phyloP scores from a whole-genome alignment of 2,329 filamentous ascomycete genomes.

The Nothophaeocryptopus gaeumannii region DNA sequence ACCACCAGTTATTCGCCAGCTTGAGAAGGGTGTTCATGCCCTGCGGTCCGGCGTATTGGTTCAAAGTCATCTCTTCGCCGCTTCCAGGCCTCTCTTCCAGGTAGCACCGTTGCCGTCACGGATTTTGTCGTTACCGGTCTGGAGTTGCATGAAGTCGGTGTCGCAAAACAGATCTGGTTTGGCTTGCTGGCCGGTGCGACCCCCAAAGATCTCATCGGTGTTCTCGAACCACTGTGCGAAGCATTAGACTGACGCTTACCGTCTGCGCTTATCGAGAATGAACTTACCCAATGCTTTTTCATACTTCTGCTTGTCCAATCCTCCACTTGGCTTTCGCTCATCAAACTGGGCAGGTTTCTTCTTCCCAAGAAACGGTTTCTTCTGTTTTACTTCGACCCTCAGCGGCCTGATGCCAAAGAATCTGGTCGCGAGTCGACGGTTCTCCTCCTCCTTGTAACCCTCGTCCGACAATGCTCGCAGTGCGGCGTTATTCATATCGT shows the following conservation, averaged over 20 bases:
- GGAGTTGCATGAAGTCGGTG: slow-evolving; percentile 8
- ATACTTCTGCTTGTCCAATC: slow-evolving; percentile 1
- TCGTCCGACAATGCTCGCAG: background rate
- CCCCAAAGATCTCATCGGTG: no score
- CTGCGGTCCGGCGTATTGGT: background rate
- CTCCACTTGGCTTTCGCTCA: background rate
- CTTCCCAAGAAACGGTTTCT: background rate
- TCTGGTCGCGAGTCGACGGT: slow-evolving; percentile 8
- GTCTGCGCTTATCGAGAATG: no score
- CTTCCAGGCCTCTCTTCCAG: background rate
- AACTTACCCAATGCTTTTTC: background rate
- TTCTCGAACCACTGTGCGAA: no score
- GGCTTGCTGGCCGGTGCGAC: no score
- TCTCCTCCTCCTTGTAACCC: slow-evolving; percentile 8
- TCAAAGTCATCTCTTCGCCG: background rate
- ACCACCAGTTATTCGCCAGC: no score
- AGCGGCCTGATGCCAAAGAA: slow-evolving; percentile 12
- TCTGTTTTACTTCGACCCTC: slow-evolving; percentile 1
- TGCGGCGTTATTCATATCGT: slow-evolving; percentile 4
- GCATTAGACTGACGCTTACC: no score
- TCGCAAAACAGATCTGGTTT: slow-evolving; percentile 6
- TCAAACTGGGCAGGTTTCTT: background rate
- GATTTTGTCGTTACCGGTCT: background rate
- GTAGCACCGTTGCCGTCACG: background rate
- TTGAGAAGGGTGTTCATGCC: no score